Conservation (phyloP, 225 moss, liverwort and hornwort genomes). For the Anthoceros angustus region DNA sequence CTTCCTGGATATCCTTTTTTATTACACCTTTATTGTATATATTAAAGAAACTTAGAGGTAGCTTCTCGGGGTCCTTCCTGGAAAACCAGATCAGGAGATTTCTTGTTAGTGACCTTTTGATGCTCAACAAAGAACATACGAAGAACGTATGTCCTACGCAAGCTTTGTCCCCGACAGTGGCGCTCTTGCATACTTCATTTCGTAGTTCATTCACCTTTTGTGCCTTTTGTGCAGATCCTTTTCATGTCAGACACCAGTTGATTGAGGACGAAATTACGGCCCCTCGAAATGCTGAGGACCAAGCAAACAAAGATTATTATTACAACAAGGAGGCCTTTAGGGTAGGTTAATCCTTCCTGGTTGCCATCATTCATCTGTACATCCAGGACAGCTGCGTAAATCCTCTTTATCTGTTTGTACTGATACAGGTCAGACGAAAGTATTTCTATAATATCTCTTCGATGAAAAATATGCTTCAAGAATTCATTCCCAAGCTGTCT, state of each 20-base stretch:
- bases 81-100: conserved; percentile 57
- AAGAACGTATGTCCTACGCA: conserved; percentile 28
- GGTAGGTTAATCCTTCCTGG: not conserved
- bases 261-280: not conserved
- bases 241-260: not conserved
- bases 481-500: conserved; percentile 62
- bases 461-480: conserved; percentile 54
- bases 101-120: conserved; percentile 83
- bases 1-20: not conserved
- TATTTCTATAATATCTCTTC: conserved; percentile 77
- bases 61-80: not conserved
- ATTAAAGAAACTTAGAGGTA: not conserved
- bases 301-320: not conserved
- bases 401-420: not conserved
- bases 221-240: conserved; percentile 1
- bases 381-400: not conserved
- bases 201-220: too few relatives aligned
- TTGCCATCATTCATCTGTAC: too few relatives aligned
- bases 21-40: too few relatives aligned
- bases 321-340: not conserved
- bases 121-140: conserved; percentile 49
- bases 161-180: not conserved
- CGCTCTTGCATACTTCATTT: too few relatives aligned
- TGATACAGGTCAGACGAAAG: conserved; percentile 67
- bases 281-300: not conserved